Base-by-base conservation (phyloP, 2,329 filamentous ascomycete genomes). In the Arachnopeziza araneosa region DNA sequence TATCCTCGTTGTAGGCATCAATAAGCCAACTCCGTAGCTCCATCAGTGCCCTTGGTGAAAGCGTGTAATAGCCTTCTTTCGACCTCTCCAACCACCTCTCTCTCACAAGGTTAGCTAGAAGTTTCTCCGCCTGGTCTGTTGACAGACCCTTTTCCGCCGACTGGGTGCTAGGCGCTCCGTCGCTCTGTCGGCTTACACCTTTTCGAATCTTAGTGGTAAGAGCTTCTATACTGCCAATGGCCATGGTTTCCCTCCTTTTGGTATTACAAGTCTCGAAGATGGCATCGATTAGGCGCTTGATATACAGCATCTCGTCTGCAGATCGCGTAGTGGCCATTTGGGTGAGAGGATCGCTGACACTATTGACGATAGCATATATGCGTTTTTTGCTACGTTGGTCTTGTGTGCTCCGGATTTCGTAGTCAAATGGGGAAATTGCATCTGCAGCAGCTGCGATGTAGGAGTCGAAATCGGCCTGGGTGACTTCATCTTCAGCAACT, bases 221-320 rank as follows among this genome's bases (percentile, higher is more conserved):
- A 12, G 93, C 93, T 69, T 96, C 87, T 73, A 91, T 91, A 52
- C 84, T 82, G 14, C 85, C 89, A 2, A 98, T 78, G 2, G 90
- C 92, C 83, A 97, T 87, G 24, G 91, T 83, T 75, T 99, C 93
- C 69, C 86, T 84, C n/a, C 85, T 80, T 9, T 79, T 81, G 0
- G 87, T 91, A 71, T 98, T 98, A 77, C 91, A 86, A 22, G 84
- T 88, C 64, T 96, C 91, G 71, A 98, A 99, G 84, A 99, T 96
- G 67, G 83, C 86, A 72, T 97, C 93, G 0, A 99, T 82, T 2
- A 97, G 74, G 9, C 95, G 82, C 75, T 96, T 95, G 58, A 98
- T 84, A 72, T 91, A 99, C 0, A 89, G 85, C 32, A 98, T 90
- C 76, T 98, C 93, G 66, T 96, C 92, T 0, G 91, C 78, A 8